Evolutionary conservation across 2,329 filamentous ascomycete species (phyloP).

Genomic region (Xylaria sp.): DNA sequence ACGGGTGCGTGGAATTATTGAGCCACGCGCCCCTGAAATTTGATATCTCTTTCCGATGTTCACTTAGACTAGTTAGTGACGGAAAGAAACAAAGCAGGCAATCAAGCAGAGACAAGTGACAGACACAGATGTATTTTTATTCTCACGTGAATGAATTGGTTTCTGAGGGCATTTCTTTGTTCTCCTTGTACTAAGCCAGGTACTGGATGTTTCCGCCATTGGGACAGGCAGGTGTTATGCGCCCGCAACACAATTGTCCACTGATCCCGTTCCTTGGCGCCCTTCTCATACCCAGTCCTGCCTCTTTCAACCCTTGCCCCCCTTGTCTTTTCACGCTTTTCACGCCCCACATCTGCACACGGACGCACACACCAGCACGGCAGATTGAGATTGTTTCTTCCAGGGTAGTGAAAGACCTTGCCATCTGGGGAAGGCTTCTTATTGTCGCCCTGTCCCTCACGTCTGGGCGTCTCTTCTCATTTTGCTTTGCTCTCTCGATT

Average conservation of each 20-base stretch:
- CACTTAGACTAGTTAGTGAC: background rate
- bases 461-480: slow-evolving; percentile 2
- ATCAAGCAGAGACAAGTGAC: background rate
- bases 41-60: slow-evolving; percentile 8
- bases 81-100: background rate
- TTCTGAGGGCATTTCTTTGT: slow-evolving; percentile 3
- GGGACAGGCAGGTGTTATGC: slow-evolving; percentile 8
- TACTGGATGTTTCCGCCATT: background rate
- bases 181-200: background rate
- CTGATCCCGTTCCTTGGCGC: slow-evolving; percentile 26
- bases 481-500: slow-evolving; percentile 21
- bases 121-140: background rate
- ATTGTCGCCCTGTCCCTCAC: slow-evolving; percentile 37
- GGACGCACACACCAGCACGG: slow-evolving; percentile 14
- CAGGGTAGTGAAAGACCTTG: slow-evolving; percentile 24
- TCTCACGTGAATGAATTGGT: background rate
- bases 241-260: slow-evolving; percentile 19
- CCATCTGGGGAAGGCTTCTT: slow-evolving; percentile 35
- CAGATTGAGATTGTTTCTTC: slow-evolving; percentile 25
- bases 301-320: slow-evolving; percentile 16
- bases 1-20: slow-evolving; percentile 9
- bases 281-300: slow-evolving; percentile 9
- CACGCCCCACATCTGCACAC: slow-evolving; percentile 18
- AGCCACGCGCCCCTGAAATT: slow-evolving; percentile 36
- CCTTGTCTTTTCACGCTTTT: slow-evolving; percentile 6